A percentile compares a stretch with the other conserved stretches of the same genome.
Conservation (phyloP, 106 monocot genomes). For the Acorus calamus region DNA sequence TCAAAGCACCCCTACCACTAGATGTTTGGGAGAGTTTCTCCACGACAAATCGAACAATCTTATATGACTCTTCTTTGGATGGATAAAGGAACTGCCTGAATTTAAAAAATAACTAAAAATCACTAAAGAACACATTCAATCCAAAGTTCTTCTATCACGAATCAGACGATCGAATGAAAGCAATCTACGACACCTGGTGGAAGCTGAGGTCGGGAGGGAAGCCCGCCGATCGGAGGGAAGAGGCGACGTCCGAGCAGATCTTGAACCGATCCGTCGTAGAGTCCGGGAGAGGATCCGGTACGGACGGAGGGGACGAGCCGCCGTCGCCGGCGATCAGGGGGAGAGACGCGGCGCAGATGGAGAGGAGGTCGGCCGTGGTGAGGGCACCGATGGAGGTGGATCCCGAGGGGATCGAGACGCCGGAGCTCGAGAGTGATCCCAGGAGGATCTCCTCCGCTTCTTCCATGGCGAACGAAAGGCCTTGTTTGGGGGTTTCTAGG, state of each 20-base stretch:
- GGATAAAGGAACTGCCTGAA: not conserved
- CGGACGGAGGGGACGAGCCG: not conserved
- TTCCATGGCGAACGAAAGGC: constrained; percentile 11
- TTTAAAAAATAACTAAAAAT: not conserved
- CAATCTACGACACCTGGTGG: constrained; percentile 12
- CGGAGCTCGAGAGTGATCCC: constrained; percentile 19
- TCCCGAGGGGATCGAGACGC: constrained; percentile 16
- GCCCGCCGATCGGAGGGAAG: constrained; percentile 11
- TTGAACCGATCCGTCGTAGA: constrained; percentile 20
- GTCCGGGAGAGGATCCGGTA: constrained; percentile 17
- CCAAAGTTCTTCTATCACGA: not conserved
- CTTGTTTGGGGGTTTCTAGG: no score
- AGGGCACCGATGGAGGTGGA: constrained; percentile 18
- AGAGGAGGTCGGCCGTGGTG: constrained; percentile 16
- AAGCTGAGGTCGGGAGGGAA: constrained; percentile 16
- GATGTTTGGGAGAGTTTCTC: not conserved
- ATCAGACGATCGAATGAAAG: no score
- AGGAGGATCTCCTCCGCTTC: constrained; percentile 26
- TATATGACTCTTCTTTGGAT: not conserved
- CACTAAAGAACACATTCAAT: not conserved
- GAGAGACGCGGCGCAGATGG: constrained; percentile 25
- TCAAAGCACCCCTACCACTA: not conserved
- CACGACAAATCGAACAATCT: not conserved
- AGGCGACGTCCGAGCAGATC: constrained; percentile 20
- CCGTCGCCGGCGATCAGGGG: constrained; percentile 6